These are phyloP conservation scores for Datisca glomerata DNA, from an alignment of 306 rosid genomes.

Conservation along the genomic window DNA sequence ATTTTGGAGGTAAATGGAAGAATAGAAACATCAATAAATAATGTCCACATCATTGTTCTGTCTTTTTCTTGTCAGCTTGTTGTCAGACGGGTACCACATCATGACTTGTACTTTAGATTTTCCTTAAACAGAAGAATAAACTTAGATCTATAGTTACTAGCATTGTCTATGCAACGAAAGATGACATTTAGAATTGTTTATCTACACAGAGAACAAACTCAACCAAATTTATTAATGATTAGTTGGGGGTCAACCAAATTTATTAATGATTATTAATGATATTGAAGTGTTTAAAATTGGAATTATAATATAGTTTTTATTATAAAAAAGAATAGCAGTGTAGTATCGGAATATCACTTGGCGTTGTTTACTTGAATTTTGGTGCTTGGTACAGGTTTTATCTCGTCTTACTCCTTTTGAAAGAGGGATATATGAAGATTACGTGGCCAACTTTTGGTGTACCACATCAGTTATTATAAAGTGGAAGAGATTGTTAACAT, in stretches of 20 bases:
- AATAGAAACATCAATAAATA: not conserved
- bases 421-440: slow-evolving; percentile 90
- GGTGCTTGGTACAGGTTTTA: slow-evolving; percentile 44
- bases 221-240: no score
- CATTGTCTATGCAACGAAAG: no score
- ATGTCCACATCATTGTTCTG: not conserved
- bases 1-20: slow-evolving; percentile 38
- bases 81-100: not conserved
- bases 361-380: not conserved
- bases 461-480: slow-evolving; percentile 67
- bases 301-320: no score
- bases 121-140: no score
- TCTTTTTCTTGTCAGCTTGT: no score
- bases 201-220: no score
- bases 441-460: slow-evolving; percentile 95
- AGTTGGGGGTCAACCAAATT: no score
- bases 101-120: not conserved
- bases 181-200: no score
- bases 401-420: slow-evolving; percentile 88
- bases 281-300: no score
- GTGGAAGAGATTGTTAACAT: slow-evolving; percentile 78
- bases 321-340: no score
- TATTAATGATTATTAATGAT: no score
- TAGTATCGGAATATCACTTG: not conserved
- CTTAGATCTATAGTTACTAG: no score